Evolutionary conservation across 176 grass and related monocot genomes (phyloP).

Genomic region (Eragrostis nindensis): DNA sequence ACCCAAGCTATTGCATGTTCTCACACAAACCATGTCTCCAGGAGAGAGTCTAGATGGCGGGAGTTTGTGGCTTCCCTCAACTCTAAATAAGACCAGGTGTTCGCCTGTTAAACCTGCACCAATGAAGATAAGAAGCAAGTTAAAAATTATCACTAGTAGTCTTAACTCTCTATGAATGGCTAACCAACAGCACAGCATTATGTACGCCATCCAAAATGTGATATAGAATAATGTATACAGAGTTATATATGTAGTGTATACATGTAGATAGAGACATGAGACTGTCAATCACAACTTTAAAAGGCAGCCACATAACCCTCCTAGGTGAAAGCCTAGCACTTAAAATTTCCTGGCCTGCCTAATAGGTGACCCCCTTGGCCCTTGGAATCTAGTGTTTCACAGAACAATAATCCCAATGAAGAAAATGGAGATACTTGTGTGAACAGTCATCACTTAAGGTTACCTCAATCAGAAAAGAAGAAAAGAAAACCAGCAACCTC

Average conservation of each 20-base stretch:
- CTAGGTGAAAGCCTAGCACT: not conserved
- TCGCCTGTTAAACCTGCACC: constrained; percentile 68
- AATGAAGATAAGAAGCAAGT: constrained; percentile 11
- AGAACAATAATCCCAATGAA: not conserved
- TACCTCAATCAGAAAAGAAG: not conserved
- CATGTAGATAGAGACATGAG: not conserved
- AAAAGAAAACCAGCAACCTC: not conserved
- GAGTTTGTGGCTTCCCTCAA: constrained; percentile 65
- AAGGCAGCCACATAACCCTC: not conserved
- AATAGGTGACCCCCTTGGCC: not conserved
- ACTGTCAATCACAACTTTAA: not conserved
- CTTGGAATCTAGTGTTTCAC: not conserved
- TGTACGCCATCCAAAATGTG: not conserved
- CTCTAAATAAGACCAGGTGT: constrained; percentile 85
- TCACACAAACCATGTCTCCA: constrained; percentile 85
- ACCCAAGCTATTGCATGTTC: constrained; percentile 71
- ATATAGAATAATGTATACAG: not conserved
- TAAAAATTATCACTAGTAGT: not conserved
- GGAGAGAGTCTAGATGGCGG: constrained; percentile 81
- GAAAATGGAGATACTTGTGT: not conserved
- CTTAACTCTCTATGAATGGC: not conserved
- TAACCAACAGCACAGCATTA: not conserved
- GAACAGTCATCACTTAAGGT: not conserved
- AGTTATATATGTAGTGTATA: not conserved
- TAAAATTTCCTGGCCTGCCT: not conserved